Evolutionary conservation across 2,329 filamentous ascomycete genomes (phyloP).

Genomic region (Penicillium sp.): DNA sequence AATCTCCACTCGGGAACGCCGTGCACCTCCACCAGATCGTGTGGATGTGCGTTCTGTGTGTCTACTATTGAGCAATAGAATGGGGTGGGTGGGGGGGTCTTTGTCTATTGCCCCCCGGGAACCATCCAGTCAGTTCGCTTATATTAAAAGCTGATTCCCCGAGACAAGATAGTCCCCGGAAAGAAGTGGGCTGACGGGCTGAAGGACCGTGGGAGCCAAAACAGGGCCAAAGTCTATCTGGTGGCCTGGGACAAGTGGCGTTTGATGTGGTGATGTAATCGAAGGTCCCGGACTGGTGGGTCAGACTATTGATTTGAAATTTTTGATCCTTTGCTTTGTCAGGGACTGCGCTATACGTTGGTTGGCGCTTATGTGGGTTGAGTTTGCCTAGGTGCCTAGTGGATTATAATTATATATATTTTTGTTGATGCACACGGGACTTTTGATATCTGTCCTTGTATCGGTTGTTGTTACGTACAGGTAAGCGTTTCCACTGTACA

Average conservation of each 20-base stretch:
- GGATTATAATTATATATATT: neutral
- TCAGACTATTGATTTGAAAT: slow-evolving; percentile 9
- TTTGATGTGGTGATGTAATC: slow-evolving; percentile 8
- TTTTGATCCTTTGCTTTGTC: neutral
- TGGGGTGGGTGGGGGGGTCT: no score
- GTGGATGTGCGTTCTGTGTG: neutral
- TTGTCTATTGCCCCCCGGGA: no score
- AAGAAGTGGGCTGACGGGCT: slow-evolving; percentile 10
- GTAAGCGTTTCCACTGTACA: neutral
- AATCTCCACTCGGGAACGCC: no score
- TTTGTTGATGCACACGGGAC: neutral
- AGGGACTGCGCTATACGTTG: neutral
- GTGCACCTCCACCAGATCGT: neutral
- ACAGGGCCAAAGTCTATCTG: slow-evolving; percentile 15
- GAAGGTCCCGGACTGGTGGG: neutral
- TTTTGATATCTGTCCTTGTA: neutral
- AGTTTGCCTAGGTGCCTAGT: neutral
- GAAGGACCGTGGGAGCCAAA: slow-evolving; percentile 8
- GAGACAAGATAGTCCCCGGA: neutral
- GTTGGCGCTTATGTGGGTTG: neutral
- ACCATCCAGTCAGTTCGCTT: neutral
- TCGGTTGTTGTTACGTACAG: neutral
- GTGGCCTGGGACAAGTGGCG: neutral
- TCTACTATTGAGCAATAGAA: no score
- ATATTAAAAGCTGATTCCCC: neutral